These are phyloP conservation scores for Panus rudis DNA, from an alignment of 768 basidiomycete species.

Conservation along the genomic window DNA sequence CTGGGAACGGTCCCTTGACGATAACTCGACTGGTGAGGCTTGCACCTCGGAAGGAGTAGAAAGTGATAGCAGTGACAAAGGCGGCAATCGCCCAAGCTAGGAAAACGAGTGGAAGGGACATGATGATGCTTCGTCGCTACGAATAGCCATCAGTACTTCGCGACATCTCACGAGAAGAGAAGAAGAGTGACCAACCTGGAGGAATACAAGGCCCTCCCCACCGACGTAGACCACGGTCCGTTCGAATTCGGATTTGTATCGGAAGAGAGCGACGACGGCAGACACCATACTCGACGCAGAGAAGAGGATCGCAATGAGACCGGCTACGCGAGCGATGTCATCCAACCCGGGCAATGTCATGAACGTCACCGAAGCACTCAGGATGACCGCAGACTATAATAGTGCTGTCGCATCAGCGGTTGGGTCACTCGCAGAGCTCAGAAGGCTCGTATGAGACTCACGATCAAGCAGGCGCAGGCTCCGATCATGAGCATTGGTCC, in stretches of 20 bases:
- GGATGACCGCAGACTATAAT: conserved; percentile 64
- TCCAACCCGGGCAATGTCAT: conserved; percentile 73
- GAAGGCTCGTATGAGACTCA: conserved; percentile 10
- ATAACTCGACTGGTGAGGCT: conserved; percentile 31
- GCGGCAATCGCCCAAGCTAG: conserved; percentile 64
- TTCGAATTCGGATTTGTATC: conserved; percentile 61
- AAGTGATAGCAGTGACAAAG: conserved; percentile 55
- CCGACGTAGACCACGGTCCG: conserved; percentile 35
- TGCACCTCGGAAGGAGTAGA: conserved; percentile 58
- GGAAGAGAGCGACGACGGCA: conserved; percentile 62
- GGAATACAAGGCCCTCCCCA: conserved; percentile 54
- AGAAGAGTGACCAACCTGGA: conserved; percentile 29
- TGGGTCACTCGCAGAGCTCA: not conserved
- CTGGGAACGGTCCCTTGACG: conserved; percentile 41
- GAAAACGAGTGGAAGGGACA: conserved; percentile 71
- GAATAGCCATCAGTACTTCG: conserved; percentile 6
- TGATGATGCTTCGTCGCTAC: conserved; percentile 53
- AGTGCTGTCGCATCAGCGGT: conserved; percentile 2
- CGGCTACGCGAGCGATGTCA: conserved; percentile 52
- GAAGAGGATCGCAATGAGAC: conserved; percentile 61
- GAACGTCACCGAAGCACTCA: conserved; percentile 79
- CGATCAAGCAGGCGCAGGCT: conserved; percentile 38
- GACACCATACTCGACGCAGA: conserved; percentile 65
- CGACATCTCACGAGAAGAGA: conserved; percentile 6
- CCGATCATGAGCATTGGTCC: conserved; percentile 59